phyloP scores from a whole-genome alignment of 106 monocot species.

The Iris macrosiphon region DNA sequence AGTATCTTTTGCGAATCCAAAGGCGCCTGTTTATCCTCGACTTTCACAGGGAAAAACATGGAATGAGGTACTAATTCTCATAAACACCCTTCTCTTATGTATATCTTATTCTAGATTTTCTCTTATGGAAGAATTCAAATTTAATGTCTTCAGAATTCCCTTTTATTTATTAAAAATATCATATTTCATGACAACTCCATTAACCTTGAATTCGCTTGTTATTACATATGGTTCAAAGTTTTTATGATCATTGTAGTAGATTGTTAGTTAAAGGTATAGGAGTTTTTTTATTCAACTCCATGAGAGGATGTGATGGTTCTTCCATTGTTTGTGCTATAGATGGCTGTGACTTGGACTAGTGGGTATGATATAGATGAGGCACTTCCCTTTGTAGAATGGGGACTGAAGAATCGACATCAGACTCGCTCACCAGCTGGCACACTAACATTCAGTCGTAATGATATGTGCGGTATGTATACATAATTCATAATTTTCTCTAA shows the following conservation, averaged over 20 bases:
- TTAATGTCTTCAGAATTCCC: too few relatives aligned
- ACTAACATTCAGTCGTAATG: constrained; percentile 66
- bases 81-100: too few relatives aligned
- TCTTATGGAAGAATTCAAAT: too few relatives aligned
- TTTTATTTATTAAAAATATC: too few relatives aligned
- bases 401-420: constrained; percentile 35
- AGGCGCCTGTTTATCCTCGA: constrained; percentile 85
- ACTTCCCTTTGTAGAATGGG: constrained; percentile 95
- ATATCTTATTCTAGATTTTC: too few relatives aligned
- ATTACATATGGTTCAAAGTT: too few relatives aligned
- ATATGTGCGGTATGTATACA: constrained; percentile 89
- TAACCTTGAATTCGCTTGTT: too few relatives aligned
- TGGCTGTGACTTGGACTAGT: constrained; percentile 97
- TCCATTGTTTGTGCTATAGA: constrained; percentile 21
- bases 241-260: too few relatives aligned
- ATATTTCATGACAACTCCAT: too few relatives aligned
- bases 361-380: constrained; percentile 78
- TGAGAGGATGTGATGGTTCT: neutral
- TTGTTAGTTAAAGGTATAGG: too few relatives aligned
- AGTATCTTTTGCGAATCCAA: constrained; percentile 73
- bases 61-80: constrained; percentile 96
- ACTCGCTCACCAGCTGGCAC: constrained; percentile 74
- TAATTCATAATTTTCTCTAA: neutral
- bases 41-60: constrained; percentile 82
- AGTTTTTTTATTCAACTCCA: too few relatives aligned